Percentiles rank a stretch among this genome's conserved stretches.
These are phyloP conservation scores for Stephanodiscus triporus DNA, from an alignment of 108 stramenopile genomes.

Conservation along the genomic window DNA sequence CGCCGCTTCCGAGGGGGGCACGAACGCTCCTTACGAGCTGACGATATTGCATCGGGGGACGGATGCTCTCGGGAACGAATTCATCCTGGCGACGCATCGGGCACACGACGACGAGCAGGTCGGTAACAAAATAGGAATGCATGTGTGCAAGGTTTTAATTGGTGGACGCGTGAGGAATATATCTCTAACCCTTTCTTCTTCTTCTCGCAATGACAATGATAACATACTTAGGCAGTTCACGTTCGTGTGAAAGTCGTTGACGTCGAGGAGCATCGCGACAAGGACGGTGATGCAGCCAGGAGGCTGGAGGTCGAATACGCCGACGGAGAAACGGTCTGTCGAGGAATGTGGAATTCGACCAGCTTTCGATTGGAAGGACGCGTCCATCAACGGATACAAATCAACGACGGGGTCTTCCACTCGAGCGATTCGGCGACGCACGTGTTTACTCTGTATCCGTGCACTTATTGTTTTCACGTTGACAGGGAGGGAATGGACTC, in stretches of 20 bases:
- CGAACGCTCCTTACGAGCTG: constrained; percentile 21
- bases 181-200: background rate
- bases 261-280: background rate
- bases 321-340: constrained; percentile 43
- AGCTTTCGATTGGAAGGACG: constrained; percentile 21
- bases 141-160: background rate
- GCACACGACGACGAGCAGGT: constrained; percentile 43
- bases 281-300: background rate
- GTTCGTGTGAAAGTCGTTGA: background rate
- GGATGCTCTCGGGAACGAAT: constrained; percentile 33
- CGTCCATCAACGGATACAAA: constrained; percentile 30
- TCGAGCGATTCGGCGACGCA: constrained; percentile 34
- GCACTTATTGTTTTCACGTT: constrained; percentile 2
- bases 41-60: constrained; percentile 4
- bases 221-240: background rate
- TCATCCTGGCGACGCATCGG: constrained; percentile 21
- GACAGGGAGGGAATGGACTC: constrained; percentile 2
- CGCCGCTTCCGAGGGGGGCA: background rate
- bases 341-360: constrained; percentile 24
- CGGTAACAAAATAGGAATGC: background rate
- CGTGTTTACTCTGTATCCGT: constrained; percentile 44
- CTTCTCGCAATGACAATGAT: background rate
- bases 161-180: background rate
- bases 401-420: constrained; percentile 32
- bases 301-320: constrained; percentile 23